These are phyloP conservation scores for Pyrrhoderma noxium DNA, from an alignment of 1,284 basidiomycete species.

Conservation along the genomic window DNA sequence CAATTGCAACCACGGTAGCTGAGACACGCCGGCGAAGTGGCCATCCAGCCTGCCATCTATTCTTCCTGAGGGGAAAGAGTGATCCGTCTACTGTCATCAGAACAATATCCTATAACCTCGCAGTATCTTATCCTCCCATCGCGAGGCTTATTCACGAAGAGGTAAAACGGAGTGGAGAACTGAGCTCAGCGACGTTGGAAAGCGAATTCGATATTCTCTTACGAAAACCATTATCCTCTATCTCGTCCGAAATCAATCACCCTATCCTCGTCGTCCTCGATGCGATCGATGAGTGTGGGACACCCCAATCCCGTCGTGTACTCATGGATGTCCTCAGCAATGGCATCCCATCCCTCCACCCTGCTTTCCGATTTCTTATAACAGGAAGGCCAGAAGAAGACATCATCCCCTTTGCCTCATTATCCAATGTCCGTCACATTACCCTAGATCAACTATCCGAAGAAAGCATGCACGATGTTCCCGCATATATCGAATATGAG, in stretches of 20 bases:
- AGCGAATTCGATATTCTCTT: no score
- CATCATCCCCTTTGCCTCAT: neutral
- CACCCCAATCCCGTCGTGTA: no score
- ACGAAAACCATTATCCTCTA: neutral
- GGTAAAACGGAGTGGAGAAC: no score
- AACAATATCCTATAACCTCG: slow-evolving; percentile 1
- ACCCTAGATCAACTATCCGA: no score
- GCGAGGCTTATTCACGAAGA: neutral
- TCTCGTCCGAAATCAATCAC: neutral
- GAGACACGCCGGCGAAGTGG: neutral
- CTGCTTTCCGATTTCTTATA: slow-evolving; percentile 1
- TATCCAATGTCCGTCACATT: no score
- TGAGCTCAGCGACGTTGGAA: no score
- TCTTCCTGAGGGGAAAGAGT: neutral
- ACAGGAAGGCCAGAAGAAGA: neutral
- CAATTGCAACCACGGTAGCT: slow-evolving; percentile 3
- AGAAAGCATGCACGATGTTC: no score
- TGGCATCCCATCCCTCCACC: neutral
- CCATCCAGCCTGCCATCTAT: neutral
- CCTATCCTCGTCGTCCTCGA: slow-evolving; percentile 13
- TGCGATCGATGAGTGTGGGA: slow-evolving; percentile 16
- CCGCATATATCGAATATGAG: no score
- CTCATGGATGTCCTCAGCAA: neutral
- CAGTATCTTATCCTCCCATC: neutral
- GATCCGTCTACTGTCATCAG: neutral